Conservation (phyloP, 495 filamentous ascomycete genomes). For the Aspergillus asperescens region DNA sequence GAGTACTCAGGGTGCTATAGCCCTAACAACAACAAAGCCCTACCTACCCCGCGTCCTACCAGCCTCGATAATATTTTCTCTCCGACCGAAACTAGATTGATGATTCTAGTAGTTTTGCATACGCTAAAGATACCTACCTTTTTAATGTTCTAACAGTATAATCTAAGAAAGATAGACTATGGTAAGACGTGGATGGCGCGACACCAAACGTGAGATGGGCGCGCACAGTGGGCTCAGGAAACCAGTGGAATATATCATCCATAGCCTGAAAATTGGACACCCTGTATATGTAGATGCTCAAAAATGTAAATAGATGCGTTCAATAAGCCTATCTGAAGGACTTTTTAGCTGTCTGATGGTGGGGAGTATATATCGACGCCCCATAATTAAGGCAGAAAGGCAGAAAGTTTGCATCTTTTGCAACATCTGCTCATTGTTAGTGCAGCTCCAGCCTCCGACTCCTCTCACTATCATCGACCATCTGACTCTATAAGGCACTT, state of each 20-base stretch:
- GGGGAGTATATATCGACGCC: not conserved
- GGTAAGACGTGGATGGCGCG: too few species aligned
- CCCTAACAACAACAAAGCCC: too few species aligned
- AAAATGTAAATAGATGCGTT: too few species aligned
- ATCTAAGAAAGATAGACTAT: conserved; percentile 38
- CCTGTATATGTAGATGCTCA: too few species aligned
- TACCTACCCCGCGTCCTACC: conserved; percentile 39
- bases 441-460: not conserved
- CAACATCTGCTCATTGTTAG: not conserved
- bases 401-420: conserved; percentile 7
- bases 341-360: too few species aligned
- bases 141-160: conserved; percentile 42
- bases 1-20: too few species aligned
- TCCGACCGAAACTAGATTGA: conserved; percentile 53
- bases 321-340: not conserved
- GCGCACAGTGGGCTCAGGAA: conserved; percentile 40
- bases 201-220: conserved; percentile 49
- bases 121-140: conserved; percentile 32
- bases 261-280: too few species aligned
- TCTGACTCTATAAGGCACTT: not conserved
- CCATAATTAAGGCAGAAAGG: conserved; percentile 15
- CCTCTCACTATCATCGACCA: not conserved
- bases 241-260: too few species aligned
- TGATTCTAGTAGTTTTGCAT: conserved; percentile 55
- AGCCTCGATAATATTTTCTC: conserved; percentile 49